Evolutionary conservation across 2,329 filamentous ascomycete species (phyloP).

Genomic region (Aschersonia sp.): DNA sequence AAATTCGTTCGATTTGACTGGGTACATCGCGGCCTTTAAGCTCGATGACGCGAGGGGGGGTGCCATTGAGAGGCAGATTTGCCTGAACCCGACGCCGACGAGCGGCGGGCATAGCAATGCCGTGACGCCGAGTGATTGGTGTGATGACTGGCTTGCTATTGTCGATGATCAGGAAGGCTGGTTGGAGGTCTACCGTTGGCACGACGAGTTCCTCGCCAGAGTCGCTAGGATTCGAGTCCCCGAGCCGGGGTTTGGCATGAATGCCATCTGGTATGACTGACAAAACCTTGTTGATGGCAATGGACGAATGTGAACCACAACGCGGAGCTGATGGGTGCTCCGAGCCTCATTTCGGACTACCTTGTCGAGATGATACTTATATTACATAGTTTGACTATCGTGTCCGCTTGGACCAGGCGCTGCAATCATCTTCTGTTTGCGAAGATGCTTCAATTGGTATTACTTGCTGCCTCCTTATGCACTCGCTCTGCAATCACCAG

Average conservation of each 20-base stretch:
- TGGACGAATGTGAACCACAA: too few species aligned
- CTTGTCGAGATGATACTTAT: too few species aligned
- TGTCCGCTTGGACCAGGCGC: too few species aligned
- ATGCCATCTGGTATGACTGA: slow-evolving; percentile 58
- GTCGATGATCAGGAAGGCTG: slow-evolving; percentile 82
- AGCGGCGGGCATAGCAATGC: slow-evolving; percentile 83
- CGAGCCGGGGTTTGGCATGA: slow-evolving; percentile 90
- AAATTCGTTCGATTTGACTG: slow-evolving; percentile 61
- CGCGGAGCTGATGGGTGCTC: too few species aligned
- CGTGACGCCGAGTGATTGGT: slow-evolving; percentile 71
- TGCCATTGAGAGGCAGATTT: slow-evolving; percentile 63
- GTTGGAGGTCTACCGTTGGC: slow-evolving; percentile 78
- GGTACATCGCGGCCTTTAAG: slow-evolving; percentile 71
- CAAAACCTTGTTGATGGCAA: not conserved
- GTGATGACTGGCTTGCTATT: slow-evolving; percentile 77
- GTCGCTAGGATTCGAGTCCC: slow-evolving; percentile 65
- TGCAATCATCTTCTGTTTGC: too few species aligned
- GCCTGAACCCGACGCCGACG: slow-evolving; percentile 70
- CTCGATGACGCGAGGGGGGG: slow-evolving; percentile 43
- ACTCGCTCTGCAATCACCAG: not conserved
- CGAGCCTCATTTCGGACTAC: too few species aligned
- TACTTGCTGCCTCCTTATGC: not conserved
- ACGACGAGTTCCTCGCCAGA: slow-evolving; percentile 63
- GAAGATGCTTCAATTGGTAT: not conserved
- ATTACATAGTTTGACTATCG: too few species aligned